A percentile compares a stretch with the other conserved stretches of the same genome.
phyloP scores from a whole-genome alignment of 306 rosid species.

The Fragaria iinumae region DNA sequence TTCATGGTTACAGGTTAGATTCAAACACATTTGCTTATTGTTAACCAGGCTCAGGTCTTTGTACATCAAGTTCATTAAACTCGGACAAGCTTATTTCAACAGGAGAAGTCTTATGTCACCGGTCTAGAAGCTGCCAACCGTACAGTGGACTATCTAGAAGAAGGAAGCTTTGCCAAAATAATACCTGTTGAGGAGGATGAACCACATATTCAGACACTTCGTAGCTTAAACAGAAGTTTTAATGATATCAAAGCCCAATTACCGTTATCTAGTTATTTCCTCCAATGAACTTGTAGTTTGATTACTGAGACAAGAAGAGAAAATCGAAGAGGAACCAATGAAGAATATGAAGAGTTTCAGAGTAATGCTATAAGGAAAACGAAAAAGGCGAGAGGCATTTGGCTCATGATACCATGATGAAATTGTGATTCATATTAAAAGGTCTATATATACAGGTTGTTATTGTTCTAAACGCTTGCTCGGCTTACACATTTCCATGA shows the following conservation, averaged over 20 bases:
- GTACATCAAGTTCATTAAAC: not conserved
- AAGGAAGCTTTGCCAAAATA: conserved; percentile 57
- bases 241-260: conserved; percentile 42
- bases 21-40: not conserved
- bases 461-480: too few species aligned
- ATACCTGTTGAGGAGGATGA: conserved; percentile 52
- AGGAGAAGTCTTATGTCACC: conserved; percentile 59
- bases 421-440: too few species aligned
- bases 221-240: conserved; percentile 43
- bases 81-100: not conserved
- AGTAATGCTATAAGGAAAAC: too few species aligned
- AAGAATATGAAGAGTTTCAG: too few species aligned
- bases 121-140: conserved; percentile 65
- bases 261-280: conserved; percentile 43
- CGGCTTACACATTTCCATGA: too few species aligned
- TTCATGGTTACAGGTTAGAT: conserved; percentile 56
- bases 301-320: too few species aligned
- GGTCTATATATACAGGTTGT: too few species aligned
- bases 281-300: conserved; percentile 16
- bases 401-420: too few species aligned
- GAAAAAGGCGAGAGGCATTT: too few species aligned
- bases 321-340: too few species aligned
- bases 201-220: conserved; percentile 50
- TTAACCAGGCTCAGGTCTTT: not conserved
- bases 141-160: conserved; percentile 45